Evolutionary conservation across 2,329 filamentous ascomycete genomes (phyloP), one percentile per base, ranked within the genome.

Genomic region (Daldinia sp.): DNA sequence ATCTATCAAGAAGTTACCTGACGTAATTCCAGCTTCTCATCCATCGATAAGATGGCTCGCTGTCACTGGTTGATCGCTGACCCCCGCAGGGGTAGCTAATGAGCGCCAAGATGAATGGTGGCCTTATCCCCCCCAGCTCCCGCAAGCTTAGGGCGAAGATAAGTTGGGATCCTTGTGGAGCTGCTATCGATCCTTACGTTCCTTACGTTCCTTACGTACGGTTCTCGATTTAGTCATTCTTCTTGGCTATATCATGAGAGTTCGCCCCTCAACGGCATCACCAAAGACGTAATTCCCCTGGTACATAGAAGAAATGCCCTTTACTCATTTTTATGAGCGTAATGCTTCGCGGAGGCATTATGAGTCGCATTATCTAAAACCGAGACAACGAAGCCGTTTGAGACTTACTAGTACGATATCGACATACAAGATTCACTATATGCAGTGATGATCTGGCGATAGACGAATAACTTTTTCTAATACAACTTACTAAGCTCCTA

Each of bases 21-120:
- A 75, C 74, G 73, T 75, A 75, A 75, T 75, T 75, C 67, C 53
- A 68, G 67, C 72, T 73, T 68, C 72, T 73, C 68, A 74, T 70
- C 60, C 42, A 30, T 30, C 57, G 74, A 75, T 75, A 75, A 75
- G 74, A 75, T 75, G 63, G n/a, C 6, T 53, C 28, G 63, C 37
- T 73, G 53, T 65, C 54, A 74, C 53, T 74, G 73, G 73, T 57
- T 64, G 53, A 55, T 57, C 7, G 46, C n/a, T 28, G 26, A 63
- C 42, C 51, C 56, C 55, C 44, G 57, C 56, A 66, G 56, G 67
- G 55, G 23, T 50, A 15, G 26, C 56, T 65, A 60, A 63, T 37
- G 55, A 63, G 30, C 54, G 68, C 71, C 66, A 69, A 70, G 66
- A 57, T 20, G 61, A 61, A 59, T 68, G 71, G 66, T 63, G 61